Evolutionary conservation across 2,329 filamentous ascomycete species (phyloP).

Genomic region (Diaporthe citri): DNA sequence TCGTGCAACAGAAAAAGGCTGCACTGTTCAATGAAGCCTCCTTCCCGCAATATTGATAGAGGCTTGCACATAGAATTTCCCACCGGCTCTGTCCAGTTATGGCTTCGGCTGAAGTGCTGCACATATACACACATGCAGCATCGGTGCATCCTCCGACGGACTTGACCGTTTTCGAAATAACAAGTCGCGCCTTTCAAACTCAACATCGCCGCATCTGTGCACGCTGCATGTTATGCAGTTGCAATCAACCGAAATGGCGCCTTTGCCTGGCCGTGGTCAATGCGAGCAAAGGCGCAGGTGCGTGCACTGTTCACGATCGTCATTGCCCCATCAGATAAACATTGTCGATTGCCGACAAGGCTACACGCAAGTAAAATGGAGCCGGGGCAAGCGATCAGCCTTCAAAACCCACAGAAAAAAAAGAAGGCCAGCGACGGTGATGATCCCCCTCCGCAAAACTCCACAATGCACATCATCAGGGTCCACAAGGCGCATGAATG

Average conservation of each 20-base stretch:
- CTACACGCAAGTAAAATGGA: not conserved
- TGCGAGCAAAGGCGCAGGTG: not conserved
- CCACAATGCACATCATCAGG: not conserved
- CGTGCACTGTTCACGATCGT: conserved; percentile 18
- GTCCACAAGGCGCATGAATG: not conserved
- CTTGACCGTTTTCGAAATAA: not conserved
- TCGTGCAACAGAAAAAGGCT: too few relatives aligned
- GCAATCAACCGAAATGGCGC: not conserved
- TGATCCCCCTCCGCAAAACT: not conserved
- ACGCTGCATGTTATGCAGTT: not conserved
- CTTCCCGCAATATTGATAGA: too few relatives aligned
- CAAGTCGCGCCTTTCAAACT: not conserved
- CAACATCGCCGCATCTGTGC: not conserved
- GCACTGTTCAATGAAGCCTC: too few relatives aligned
- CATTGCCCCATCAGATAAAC: conserved; percentile 10
- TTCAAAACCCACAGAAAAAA: not conserved
- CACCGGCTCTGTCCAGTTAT: too few relatives aligned
- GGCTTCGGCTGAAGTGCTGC: not conserved
- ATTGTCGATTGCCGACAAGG: conserved; percentile 1
- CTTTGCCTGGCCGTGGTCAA: not conserved
- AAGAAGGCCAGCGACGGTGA: not conserved
- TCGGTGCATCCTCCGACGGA: too few relatives aligned
- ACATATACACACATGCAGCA: not conserved
- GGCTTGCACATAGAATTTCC: too few relatives aligned
- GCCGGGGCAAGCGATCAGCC: not conserved